Evolutionary conservation across 495 filamentous ascomycete genomes (phyloP).

Genomic region (Sporormia fimetaria): DNA sequence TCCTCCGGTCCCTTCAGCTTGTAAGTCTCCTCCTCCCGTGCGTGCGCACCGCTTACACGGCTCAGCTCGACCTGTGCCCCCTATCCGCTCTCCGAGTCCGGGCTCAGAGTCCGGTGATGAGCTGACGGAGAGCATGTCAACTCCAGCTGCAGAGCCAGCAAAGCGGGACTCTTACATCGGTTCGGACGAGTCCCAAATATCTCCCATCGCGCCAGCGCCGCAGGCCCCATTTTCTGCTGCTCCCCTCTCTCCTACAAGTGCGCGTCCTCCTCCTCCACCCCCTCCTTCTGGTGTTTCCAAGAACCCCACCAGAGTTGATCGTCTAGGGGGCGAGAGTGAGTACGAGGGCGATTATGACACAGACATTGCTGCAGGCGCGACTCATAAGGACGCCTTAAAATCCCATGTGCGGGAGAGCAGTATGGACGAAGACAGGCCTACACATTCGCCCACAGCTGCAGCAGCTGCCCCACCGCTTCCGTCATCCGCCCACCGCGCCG

Average conservation of each 20-base stretch:
- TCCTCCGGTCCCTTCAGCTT: slow-evolving; percentile 38
- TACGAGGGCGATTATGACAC: slow-evolving; percentile 99
- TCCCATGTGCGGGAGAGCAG: slow-evolving; percentile 68
- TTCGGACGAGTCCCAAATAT: slow-evolving; percentile 37
- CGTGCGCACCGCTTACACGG: not conserved
- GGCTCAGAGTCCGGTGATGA: slow-evolving; percentile 94
- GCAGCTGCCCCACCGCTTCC: slow-evolving; percentile 25
- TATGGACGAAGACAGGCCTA: slow-evolving; percentile 47
- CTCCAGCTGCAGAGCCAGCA: slow-evolving; percentile 11
- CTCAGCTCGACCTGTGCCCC: slow-evolving; percentile 38
- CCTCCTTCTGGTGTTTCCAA: slow-evolving; percentile 44
- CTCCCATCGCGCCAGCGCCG: slow-evolving; percentile 41
- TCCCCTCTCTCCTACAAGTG: slow-evolving; percentile 40
- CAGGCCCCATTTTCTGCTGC: slow-evolving; percentile 33
- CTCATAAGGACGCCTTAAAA: slow-evolving; percentile 84
- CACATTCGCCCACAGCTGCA: slow-evolving; percentile 29
- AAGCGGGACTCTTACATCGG: slow-evolving; percentile 29
- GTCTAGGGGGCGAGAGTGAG: slow-evolving; percentile 75
- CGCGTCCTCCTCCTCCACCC: slow-evolving; percentile 70
- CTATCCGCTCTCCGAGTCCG: slow-evolving; percentile 52
- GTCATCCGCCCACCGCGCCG: slow-evolving; percentile 23
- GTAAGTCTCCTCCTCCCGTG: slow-evolving; percentile 3
- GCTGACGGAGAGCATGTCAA: slow-evolving; percentile 37
- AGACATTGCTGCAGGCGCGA: slow-evolving; percentile 81
- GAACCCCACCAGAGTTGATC: slow-evolving; percentile 44